Base-by-base conservation (phyloP, 2,329 filamentous ascomycete genomes). In the Cadophora malorum region DNA sequence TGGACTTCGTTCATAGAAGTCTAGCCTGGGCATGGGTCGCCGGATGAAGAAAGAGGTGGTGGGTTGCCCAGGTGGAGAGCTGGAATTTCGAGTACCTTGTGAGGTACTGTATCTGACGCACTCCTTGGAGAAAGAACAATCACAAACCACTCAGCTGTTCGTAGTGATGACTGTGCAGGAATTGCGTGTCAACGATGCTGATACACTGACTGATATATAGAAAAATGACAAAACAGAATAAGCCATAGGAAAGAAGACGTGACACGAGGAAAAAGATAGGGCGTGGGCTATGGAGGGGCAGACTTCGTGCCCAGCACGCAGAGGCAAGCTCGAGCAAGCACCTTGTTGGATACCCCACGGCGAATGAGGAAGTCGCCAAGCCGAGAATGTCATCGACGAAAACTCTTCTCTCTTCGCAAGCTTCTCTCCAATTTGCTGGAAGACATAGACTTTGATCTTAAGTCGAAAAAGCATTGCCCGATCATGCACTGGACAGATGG, bases 281-380 rank as follows among this genome's bases (percentile, higher is more conserved):
- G 45, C 45, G 5, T 21, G 45, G 45, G 45, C 19, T n/a, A 49
- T 60, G 63, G 63, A 65, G 60, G 63, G 63, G 67, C 63, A 66
- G 50, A 38, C 35, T 4, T 38, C 35, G 8, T 38, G 35, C 35
- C 35, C 35, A 38, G 35, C 35, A 38, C 35, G 35, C 35, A 38
- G 12, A 38, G 9, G 12, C 35, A 38, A 38, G 35, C 8, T 38
- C 35, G 12, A 38, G 35, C 8, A 38, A 38, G 9, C 33, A 69
- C 67, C 67, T 67, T 67, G 67, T 64, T 65, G 67, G 67, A 56
- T 69, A 67, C 61, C 67, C 31, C 35, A 2, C 35, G 12, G 35
- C 35, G 35, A 38, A 38, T 38, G 25, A 47, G 41, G 47, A 62
- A 45, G 47, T 2, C 35, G 58, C 47, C 49, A 55, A 31, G 47